Base-by-base conservation (phyloP, 176 grass and related monocot species). In the Aegilops speltoides region DNA sequence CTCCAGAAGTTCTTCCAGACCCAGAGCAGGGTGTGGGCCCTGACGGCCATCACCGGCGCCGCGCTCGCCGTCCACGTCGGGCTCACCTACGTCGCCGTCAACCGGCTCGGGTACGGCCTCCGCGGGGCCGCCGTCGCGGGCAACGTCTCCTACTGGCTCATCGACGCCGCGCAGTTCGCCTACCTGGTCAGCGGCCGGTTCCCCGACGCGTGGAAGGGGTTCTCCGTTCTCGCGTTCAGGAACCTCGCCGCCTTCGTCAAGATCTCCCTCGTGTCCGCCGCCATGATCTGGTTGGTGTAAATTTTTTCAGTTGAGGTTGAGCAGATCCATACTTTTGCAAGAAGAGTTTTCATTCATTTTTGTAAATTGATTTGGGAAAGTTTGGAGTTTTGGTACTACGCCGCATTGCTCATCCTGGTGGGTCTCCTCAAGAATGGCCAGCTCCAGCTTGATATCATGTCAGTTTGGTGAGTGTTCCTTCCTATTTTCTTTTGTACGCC, bases 331-430 rank as follows among this genome's bases (percentile, higher is more conserved):
- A 79, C 32, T 15, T 15, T 60, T 17, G 1, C 34, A 36, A 17
- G 9, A 25, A 3, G 13, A 19, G 0, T 26, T 26, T 4, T 38
- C 26, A 57, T 63, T 1, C 22, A 1, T 43, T 43, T 41, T 20
- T 29, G 8, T 4, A 65, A 65, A 28, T 83, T 40, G 0, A 6
- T 69, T 14, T 17, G 1, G 17, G 19, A 36, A 61, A 23, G 91
- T 71, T 92, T 97, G 83, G 94, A 97, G 84, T 75, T 97, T 15
- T 97, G 94, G 94, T 94, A 97, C 70, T 88, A 94, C 69, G 88
- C 92, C 10, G 77, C 86, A 68, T 31, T 97, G 26, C 85, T 97
- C 12, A 85, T 97, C 46, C 89, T 97, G 4, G 92, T 91, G 22
- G 94, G 94, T 10, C 84, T 86, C 36, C 87, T 97, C 19, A 87